These are phyloP conservation scores for Diaporthe humulicola DNA, from an alignment of 2,329 filamentous ascomycete species.

Conservation along the genomic window DNA sequence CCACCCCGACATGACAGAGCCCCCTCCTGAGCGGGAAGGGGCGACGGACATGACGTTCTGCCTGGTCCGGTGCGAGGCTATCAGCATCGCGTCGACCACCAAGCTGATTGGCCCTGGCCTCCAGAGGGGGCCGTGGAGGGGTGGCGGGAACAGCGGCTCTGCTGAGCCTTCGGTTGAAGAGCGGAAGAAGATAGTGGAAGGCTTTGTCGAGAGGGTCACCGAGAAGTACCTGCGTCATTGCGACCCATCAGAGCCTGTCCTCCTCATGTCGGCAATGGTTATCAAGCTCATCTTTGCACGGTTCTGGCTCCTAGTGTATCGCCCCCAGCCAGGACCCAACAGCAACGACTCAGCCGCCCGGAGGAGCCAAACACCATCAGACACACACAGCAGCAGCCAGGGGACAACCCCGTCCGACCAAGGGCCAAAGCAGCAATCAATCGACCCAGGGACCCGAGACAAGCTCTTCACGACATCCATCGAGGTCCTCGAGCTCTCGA, in stretches of 20 bases:
- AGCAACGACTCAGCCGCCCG: neutral
- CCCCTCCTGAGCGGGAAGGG: slow-evolving; percentile 58
- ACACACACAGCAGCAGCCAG: neutral
- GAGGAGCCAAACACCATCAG: neutral
- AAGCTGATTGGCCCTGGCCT: slow-evolving; percentile 23
- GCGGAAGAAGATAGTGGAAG: slow-evolving; percentile 13
- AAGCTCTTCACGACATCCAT: slow-evolving; percentile 79
- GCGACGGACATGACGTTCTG: slow-evolving; percentile 64
- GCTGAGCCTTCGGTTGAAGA: neutral
- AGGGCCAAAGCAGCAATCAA: neutral
- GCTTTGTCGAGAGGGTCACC: slow-evolving; percentile 15
- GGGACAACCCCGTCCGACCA: neutral
- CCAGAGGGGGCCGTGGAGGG: neutral
- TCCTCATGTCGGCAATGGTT: neutral
- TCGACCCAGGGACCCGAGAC: slow-evolving; percentile 60
- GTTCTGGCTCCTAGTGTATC: slow-evolving; percentile 35
- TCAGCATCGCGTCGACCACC: slow-evolving; percentile 43
- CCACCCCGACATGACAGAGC: slow-evolving; percentile 56
- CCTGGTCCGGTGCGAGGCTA: slow-evolving; percentile 51
- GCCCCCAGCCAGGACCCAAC: neutral
- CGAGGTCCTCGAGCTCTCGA: slow-evolving; percentile 76
- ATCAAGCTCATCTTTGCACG: slow-evolving; percentile 29
- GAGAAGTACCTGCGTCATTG: slow-evolving; percentile 21
- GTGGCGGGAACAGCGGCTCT: neutral
- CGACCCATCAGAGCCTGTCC: slow-evolving; percentile 24